Base-by-base conservation (phyloP, 768 basidiomycete genomes). In the Tubosaeta sp. region DNA sequence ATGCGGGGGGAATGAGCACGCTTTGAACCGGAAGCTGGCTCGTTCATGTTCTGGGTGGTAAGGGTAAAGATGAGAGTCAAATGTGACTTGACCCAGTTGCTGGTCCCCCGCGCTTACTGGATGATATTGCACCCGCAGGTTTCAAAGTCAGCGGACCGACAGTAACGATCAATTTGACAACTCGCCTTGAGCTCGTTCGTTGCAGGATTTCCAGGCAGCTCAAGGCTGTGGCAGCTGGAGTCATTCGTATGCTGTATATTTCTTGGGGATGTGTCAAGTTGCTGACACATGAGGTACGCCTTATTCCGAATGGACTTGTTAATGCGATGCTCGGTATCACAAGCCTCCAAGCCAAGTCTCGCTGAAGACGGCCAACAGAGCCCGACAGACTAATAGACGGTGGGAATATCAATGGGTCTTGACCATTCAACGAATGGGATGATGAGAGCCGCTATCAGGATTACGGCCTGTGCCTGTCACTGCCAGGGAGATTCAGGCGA, bases 1-100 rank as follows among this genome's bases (percentile, higher is more conserved):
- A 56, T 26, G 27, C 68, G 67, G 2, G 67, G 67, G n/a, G 67
- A 69, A 42, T 59, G 65, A 3, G 63, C 67, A 26, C 67, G 65
- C 56, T 69, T 69, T 34, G 65, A 59, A 27, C 67, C 67, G 14
- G 56, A 35, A 14, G 33, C 26, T 19, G 65, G 63, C 5, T 67
- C 63, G 9, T 53, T 56, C 43, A 55, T 50, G 54, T 62, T 56
- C 17, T 48, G 56, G 35, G 52, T 43, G 25, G 48, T 44, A 19
- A 55, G 16, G 50, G 52, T 46, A 29, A 42, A 46, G 52, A 34
- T 17, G 51, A 50, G 26, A 31, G 54, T 51, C 13, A 35, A 32
- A 43, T 31, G 29, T 31, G 43, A 29, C 43, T n/a, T 22, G n/a
- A 14, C 47, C 47, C 26, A 52, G 12, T 35, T 48, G 27, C 44